Percentiles rank a stretch among this genome's conserved stretches.
Conservation (phyloP, 768 basidiomycete species). For the Calocera viscosa region DNA sequence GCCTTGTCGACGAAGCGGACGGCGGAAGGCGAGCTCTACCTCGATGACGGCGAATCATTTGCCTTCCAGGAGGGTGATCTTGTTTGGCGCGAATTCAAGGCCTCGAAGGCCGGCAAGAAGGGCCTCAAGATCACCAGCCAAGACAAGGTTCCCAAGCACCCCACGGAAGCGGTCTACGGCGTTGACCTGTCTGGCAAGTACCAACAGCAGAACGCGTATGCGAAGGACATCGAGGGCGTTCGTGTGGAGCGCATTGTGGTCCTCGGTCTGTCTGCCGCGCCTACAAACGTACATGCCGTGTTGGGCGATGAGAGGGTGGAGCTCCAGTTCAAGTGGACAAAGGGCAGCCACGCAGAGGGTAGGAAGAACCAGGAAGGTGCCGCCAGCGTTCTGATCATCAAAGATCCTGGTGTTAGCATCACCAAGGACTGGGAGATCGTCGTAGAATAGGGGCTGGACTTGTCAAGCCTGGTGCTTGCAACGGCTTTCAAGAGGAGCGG, state of each 20-base stretch:
- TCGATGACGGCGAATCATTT: constrained; percentile 87
- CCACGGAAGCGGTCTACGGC: constrained; percentile 39
- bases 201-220: constrained; percentile 52
- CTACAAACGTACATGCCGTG: constrained; percentile 45
- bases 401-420: constrained; percentile 28
- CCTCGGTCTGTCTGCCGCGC: constrained; percentile 53
- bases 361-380: constrained; percentile 41
- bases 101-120: constrained; percentile 31
- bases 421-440: constrained; percentile 29
- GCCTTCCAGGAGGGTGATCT: constrained; percentile 61
- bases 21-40: constrained; percentile 78
- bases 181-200: constrained; percentile 37
- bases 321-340: constrained; percentile 55
- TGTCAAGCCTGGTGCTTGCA: too few relatives aligned
- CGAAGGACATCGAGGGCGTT: constrained; percentile 50
- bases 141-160: constrained; percentile 40
- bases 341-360: constrained; percentile 44
- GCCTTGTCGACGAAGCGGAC: constrained; percentile 44
- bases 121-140: constrained; percentile 35
- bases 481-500: too few relatives aligned
- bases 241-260: constrained; percentile 73
- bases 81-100: constrained; percentile 68
- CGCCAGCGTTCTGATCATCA: constrained; percentile 58
- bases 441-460: constrained; percentile 19
- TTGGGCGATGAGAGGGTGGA: constrained; percentile 29